phyloP scores from a whole-genome alignment of 1,284 basidiomycete species.

The Boletus hoseneyae region DNA sequence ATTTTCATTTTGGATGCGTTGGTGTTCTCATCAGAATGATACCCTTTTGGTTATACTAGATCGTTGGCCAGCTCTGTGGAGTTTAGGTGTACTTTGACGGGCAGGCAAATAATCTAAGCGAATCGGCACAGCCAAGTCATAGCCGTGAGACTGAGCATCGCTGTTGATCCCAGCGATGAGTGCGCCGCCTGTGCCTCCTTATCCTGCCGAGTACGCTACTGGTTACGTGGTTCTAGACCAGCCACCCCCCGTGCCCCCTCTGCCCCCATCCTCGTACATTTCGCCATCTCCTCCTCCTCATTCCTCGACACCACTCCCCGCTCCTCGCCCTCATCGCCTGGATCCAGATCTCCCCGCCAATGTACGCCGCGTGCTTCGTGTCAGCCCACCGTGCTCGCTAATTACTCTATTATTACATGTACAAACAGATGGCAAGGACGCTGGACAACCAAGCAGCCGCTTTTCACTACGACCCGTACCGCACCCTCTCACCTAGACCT shows the following conservation, averaged over 20 bases:
- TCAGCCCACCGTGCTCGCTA: conserved; percentile 10
- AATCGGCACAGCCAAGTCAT: too few relatives aligned
- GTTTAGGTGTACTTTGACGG: too few relatives aligned
- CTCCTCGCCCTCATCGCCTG: conserved; percentile 63
- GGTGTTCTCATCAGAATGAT: conserved; percentile 6
- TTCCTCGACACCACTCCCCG: conserved; percentile 51
- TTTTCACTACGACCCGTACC: conserved; percentile 21
- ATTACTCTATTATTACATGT: conserved; percentile 22
- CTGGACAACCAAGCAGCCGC: conserved; percentile 51
- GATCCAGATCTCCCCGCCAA: conserved; percentile 62
- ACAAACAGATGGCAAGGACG: conserved; percentile 58
- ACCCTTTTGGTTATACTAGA: conserved; percentile 5
- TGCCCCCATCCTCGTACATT: conserved; percentile 35
- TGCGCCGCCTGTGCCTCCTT: conserved; percentile 30
- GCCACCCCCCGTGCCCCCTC: conserved; percentile 43
- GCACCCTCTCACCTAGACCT: conserved; percentile 23
- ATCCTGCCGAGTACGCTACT: conserved; percentile 10
- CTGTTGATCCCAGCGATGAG: too few relatives aligned
- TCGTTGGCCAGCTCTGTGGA: too few relatives aligned
- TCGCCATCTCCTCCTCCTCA: conserved; percentile 15
- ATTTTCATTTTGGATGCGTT: not conserved
- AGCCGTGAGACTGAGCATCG: too few relatives aligned
- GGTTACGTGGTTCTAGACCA: conserved; percentile 15
- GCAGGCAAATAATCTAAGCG: too few relatives aligned
- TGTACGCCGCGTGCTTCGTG: conserved; percentile 39